phyloP scores from a whole-genome alignment of 2,329 filamentous ascomycete genomes.

The Polytolypa hystricis region DNA sequence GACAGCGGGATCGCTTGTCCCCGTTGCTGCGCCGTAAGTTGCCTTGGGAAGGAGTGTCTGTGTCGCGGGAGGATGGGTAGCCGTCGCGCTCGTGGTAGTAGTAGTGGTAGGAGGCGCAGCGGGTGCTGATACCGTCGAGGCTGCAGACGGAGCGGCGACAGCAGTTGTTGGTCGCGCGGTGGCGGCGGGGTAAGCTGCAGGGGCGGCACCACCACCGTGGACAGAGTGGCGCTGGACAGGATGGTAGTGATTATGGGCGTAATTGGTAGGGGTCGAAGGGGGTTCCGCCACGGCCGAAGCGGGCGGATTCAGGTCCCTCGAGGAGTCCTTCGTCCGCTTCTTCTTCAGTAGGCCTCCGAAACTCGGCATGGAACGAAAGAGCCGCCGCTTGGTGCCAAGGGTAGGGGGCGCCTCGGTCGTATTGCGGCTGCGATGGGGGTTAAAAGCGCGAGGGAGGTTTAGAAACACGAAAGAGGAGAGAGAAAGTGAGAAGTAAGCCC shows the following conservation, averaged over 20 bases:
- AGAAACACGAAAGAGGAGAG: background rate
- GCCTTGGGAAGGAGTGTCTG: background rate
- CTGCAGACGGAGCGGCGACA: too few species aligned
- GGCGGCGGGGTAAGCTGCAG: too few species aligned
- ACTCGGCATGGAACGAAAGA: constrained; percentile 60
- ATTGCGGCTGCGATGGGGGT: background rate
- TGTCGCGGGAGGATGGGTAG: background rate
- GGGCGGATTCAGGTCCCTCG: constrained; percentile 25
- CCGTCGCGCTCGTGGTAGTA: background rate
- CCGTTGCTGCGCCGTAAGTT: constrained; percentile 2
- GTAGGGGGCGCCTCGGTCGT: background rate
- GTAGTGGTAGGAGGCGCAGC: background rate
- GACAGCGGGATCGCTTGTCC: background rate
- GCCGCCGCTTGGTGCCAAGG: background rate
- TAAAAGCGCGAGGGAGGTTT: background rate
- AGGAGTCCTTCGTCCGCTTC: constrained; percentile 90
- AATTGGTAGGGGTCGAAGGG: constrained; percentile 16
- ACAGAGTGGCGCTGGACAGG: too few species aligned
- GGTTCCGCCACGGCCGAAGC: constrained; percentile 15
- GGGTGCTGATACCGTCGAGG: too few species aligned
- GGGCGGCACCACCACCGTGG: too few species aligned
- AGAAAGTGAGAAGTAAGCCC: too few species aligned
- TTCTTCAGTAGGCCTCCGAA: constrained; percentile 89
- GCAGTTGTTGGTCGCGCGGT: constrained; percentile 7
- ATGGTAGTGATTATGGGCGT: too few species aligned